These are phyloP conservation scores for Geranium brycei DNA, from an alignment of 345 rosid species.

Conservation along the genomic window DNA sequence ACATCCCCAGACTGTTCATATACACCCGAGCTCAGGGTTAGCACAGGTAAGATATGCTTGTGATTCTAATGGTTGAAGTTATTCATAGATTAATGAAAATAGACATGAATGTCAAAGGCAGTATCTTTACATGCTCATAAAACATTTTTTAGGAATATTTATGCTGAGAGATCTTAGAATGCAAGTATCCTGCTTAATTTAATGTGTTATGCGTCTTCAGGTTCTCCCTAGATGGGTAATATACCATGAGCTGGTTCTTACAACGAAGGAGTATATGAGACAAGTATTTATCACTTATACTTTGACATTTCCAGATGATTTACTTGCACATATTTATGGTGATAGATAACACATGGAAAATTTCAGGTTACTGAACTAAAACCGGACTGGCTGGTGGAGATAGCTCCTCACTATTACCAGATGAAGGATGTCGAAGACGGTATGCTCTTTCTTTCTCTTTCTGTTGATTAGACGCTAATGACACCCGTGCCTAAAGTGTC, in stretches of 20 bases:
- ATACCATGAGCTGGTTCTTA: constrained; percentile 80
- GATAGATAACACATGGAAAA: constrained; percentile 12
- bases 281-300: constrained; percentile 19
- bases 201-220: constrained; percentile 24
- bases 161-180: background rate
- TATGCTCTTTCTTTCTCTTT: constrained; percentile 26
- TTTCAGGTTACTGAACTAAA: constrained; percentile 80
- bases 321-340: background rate
- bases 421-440: constrained; percentile 93
- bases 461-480: background rate
- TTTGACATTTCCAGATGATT: background rate
- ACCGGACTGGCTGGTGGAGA: constrained; percentile 97
- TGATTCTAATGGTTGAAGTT: background rate
- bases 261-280: constrained; percentile 88
- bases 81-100: background rate
- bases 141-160: background rate
- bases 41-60: constrained; percentile 46
- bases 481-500: background rate
- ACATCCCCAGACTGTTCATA: constrained; percentile 80
- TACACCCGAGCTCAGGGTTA: constrained; percentile 94
- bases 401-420: constrained; percentile 94
- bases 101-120: too few relatives aligned
- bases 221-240: constrained; percentile 88
- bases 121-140: too few relatives aligned
- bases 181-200: background rate